Evolutionary conservation across 129 eudicot genomes (phyloP).

Genomic region (Artemisia annua): DNA sequence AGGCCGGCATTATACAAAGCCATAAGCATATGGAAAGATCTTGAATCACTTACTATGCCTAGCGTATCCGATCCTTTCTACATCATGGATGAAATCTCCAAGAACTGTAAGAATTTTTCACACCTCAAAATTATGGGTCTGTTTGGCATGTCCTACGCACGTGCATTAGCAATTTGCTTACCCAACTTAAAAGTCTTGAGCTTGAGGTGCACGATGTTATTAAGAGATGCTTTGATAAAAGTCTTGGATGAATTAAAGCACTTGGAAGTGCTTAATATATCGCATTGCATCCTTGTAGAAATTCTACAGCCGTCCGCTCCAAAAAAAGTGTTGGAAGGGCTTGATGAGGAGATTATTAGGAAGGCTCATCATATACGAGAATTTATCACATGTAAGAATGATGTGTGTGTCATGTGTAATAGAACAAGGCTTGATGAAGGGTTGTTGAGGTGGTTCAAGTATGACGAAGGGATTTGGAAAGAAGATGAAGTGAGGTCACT

Average conservation of each 20-base stretch:
- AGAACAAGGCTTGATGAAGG: slow-evolving; percentile 58
- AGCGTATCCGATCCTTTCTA: slow-evolving; percentile 54
- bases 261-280: slow-evolving; percentile 66
- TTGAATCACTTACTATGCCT: slow-evolving; percentile 76
- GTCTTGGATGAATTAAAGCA: slow-evolving; percentile 46
- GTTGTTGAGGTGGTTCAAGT: slow-evolving; percentile 73
- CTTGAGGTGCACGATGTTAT: slow-evolving; percentile 50
- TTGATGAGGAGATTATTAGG: slow-evolving; percentile 45
- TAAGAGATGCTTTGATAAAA: slow-evolving; percentile 43
- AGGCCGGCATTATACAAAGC: slow-evolving; percentile 60
- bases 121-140: slow-evolving; percentile 68
- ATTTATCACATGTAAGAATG: slow-evolving; percentile 50
- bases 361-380: slow-evolving; percentile 41
- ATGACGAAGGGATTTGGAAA: slow-evolving; percentile 60
- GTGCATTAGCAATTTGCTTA: slow-evolving; percentile 41
- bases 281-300: slow-evolving; percentile 57
- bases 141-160: slow-evolving; percentile 47
- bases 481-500: slow-evolving; percentile 61
- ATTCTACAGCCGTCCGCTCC: slow-evolving; percentile 40
- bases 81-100: slow-evolving; percentile 57
- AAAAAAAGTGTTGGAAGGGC: slow-evolving; percentile 30
- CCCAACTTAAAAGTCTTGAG: slow-evolving; percentile 66
- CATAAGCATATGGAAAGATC: slow-evolving; percentile 57
- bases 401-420: slow-evolving; percentile 55
- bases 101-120: slow-evolving; percentile 56